phyloP scores from a whole-genome alignment of 1,284 basidiomycete species.

The Cronartium quercuum region DNA sequence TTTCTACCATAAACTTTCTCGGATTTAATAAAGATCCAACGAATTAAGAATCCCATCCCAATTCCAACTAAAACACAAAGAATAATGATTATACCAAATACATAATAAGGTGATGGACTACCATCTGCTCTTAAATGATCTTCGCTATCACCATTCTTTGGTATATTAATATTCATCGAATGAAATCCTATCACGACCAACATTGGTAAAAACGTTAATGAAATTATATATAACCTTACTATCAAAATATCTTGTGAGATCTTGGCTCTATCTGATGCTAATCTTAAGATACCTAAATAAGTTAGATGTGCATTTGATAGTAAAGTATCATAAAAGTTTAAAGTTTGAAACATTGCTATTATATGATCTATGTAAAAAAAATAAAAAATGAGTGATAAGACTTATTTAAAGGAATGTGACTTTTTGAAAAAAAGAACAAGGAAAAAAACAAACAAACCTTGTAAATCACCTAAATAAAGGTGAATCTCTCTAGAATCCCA shows the following conservation, averaged over 20 bases:
- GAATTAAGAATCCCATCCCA: not conserved
- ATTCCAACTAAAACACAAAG: not conserved
- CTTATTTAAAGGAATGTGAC: not conserved
- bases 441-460: constrained; percentile 49
- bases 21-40: not conserved
- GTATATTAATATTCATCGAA: constrained; percentile 35
- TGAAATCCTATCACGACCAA: constrained; percentile 11
- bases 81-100: constrained; percentile 3
- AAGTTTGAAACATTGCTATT: constrained; percentile 72
- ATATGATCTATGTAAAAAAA: constrained; percentile 66
- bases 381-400: not conserved
- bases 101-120: not conserved
- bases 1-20: not conserved
- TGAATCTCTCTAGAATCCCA: constrained; percentile 4
- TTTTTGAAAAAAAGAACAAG: not conserved
- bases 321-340: constrained; percentile 82
- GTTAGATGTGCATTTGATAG: constrained; percentile 79
- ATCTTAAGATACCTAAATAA: constrained; percentile 70
- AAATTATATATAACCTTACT: constrained; percentile 15
- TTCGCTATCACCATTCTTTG: constrained; percentile 8
- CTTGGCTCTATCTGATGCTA: constrained; percentile 53
- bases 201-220: constrained; percentile 11
- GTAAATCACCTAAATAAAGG: constrained; percentile 86
- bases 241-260: constrained; percentile 21
- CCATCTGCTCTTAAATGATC: constrained; percentile 9